These are phyloP conservation scores for Colletotrichum plurivorum DNA, from an alignment of 2,329 filamentous ascomycete species.

Conservation along the genomic window DNA sequence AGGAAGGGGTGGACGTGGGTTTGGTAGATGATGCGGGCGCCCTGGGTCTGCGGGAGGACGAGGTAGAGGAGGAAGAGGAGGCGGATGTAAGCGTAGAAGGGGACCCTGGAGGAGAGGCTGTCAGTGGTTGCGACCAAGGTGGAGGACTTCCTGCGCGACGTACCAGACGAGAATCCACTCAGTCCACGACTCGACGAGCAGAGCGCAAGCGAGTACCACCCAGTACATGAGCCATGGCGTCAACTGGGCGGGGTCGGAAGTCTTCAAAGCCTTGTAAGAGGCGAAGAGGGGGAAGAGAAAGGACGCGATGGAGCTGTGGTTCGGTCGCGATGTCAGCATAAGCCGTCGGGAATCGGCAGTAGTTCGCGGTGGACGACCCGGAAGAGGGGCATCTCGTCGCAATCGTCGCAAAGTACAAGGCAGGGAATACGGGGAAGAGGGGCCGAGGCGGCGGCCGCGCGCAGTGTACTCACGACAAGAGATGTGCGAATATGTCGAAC, in stretches of 20 bases:
- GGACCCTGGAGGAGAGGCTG: constrained; percentile 70
- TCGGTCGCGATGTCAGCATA: constrained; percentile 16
- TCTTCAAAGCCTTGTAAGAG: constrained; percentile 97
- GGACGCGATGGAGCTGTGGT: constrained; percentile 81
- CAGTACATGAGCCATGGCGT: constrained; percentile 99
- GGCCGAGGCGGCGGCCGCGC: neutral
- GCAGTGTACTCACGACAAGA: constrained; percentile 77
- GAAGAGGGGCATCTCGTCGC: neutral
- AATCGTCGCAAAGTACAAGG: neutral
- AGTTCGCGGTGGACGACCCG: neutral
- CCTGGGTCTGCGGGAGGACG: constrained; percentile 97
- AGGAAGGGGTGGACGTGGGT: constrained; percentile 91
- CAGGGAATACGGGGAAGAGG: neutral
- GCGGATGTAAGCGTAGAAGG: constrained; percentile 94
- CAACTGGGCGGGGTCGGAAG: constrained; percentile 87
- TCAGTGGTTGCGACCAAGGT: neutral
- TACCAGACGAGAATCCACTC: constrained; percentile 89
- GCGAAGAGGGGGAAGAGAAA: constrained; percentile 97
- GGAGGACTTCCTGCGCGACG: constrained; percentile 41
- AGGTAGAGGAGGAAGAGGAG: constrained; percentile 92
- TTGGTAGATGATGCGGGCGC: constrained; percentile 88
- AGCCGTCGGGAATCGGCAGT: constrained; percentile 16
- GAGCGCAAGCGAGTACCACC: constrained; percentile 87
- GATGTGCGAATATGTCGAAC: constrained; percentile 84
- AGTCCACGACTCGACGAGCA: constrained; percentile 89